Evolutionary conservation across 441 rosid species (phyloP).

Genomic region (Dalechampia spathulata): DNA sequence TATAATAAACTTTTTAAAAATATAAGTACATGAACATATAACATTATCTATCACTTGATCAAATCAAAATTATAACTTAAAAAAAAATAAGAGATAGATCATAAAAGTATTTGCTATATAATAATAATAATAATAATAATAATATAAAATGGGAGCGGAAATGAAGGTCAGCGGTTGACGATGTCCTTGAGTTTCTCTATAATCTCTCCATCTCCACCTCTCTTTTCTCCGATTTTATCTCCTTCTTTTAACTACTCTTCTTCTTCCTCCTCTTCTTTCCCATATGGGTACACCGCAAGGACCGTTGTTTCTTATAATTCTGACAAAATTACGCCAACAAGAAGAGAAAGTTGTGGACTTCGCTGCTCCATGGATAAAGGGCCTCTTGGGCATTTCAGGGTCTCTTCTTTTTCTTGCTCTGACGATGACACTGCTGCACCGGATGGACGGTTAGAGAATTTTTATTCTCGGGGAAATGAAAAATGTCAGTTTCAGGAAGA

Average conservation of each 20-base stretch:
- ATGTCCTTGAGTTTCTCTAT: constrained; percentile 5
- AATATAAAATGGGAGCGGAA: no score
- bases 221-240: constrained; percentile 35
- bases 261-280: constrained; percentile 8
- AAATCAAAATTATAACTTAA: no score
- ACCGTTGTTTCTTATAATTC: constrained; percentile 18
- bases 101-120: no score
- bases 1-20: no score
- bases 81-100: no score
- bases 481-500: constrained; percentile 25
- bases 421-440: no score
- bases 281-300: constrained; percentile 23
- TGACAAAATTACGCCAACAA: constrained; percentile 12
- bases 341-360: background rate
- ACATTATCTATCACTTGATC: no score
- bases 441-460: constrained; percentile 5
- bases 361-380: constrained; percentile 27
- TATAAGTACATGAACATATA: no score
- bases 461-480: no score
- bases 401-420: constrained; percentile 18
- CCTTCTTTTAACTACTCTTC: no score
- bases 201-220: constrained; percentile 22
- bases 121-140: no score
- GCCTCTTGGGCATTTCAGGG: constrained; percentile 23
- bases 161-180: no score